Evolutionary conservation across 179 eudicot species (phyloP).

Genomic region (Camellia oleifera): DNA sequence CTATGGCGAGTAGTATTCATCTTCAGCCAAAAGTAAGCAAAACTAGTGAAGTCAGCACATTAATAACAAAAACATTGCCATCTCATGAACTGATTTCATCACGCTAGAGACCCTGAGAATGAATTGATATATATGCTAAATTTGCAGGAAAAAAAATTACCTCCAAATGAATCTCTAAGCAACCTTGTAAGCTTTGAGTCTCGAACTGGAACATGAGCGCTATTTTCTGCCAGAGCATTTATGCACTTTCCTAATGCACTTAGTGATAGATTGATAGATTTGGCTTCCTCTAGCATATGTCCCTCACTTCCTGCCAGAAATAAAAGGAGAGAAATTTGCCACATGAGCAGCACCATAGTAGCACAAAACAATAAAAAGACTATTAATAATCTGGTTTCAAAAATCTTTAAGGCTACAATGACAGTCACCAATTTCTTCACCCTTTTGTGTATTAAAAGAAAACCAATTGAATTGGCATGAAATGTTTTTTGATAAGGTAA

Average conservation of each 20-base stretch:
- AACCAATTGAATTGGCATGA: not conserved
- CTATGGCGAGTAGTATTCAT: not conserved
- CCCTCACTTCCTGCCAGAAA: conserved; percentile 90
- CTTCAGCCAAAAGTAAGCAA: not conserved
- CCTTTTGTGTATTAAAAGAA: not conserved
- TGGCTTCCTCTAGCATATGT: conserved; percentile 94
- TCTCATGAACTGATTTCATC: conserved; percentile 8
- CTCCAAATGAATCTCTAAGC: conserved; percentile 99
- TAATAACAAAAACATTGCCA: not conserved
- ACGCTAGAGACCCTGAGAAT: not conserved
- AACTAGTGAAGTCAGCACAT: not conserved
- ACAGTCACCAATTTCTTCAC: not conserved
- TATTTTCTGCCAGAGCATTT: conserved; percentile 98
- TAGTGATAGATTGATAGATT: conserved; percentile 94
- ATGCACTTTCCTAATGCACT: conserved; percentile 99
- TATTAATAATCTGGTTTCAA: not conserved
- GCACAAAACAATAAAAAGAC: not conserved
- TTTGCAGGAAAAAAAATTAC: conserved; percentile 26
- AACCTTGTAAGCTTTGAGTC: conserved; percentile 98
- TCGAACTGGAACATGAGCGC: conserved; percentile 97
- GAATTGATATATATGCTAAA: not conserved
- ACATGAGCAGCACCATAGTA: not conserved
- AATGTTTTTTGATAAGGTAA: too few relatives aligned
- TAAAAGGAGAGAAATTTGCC: conserved; percentile 8
- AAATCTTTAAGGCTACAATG: not conserved